phyloP scores from a whole-genome alignment of 1,139 yeast species.

The Diutina pseudorugosa region DNA sequence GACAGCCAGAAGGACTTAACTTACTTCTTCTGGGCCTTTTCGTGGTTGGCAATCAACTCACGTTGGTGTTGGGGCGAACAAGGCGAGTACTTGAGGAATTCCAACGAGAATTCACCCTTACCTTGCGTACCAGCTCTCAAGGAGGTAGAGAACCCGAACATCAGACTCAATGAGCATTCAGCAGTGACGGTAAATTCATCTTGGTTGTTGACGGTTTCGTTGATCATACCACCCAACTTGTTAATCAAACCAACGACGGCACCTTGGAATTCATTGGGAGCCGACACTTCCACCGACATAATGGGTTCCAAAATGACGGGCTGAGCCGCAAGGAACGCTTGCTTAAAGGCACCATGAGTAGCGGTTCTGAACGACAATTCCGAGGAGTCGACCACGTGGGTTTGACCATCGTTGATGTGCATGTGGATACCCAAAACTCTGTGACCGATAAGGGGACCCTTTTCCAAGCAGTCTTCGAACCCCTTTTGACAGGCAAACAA shows the following conservation, averaged over 20 bases:
- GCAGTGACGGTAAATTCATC: constrained; percentile 92
- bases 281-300: constrained; percentile 85
- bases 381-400: constrained; percentile 94
- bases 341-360: constrained; percentile 81
- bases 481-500: constrained; percentile 92
- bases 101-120: constrained; percentile 94
- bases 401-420: constrained; percentile 94
- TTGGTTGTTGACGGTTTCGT: constrained; percentile 85
- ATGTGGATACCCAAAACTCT: constrained; percentile 84
- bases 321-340: constrained; percentile 72
- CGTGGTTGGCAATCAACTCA: constrained; percentile 61
- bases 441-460: constrained; percentile 96
- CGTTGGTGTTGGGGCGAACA: constrained; percentile 85
- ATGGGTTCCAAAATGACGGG: constrained; percentile 94
- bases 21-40: constrained; percentile 35
- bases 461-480: constrained; percentile 86
- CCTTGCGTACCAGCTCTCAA: constrained; percentile 97
- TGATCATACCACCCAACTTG: constrained; percentile 84
- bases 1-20: background rate
- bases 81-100: constrained; percentile 86
- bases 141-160: constrained; percentile 94
- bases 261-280: constrained; percentile 96
- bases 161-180: constrained; percentile 86
- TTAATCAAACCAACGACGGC: constrained; percentile 82
- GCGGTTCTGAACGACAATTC: constrained; percentile 94